Evolutionary conservation across 2,329 filamentous ascomycete species (phyloP), one percentile per base, ranked within the genome.

Genomic region (Fusarium keratoplasticum): DNA sequence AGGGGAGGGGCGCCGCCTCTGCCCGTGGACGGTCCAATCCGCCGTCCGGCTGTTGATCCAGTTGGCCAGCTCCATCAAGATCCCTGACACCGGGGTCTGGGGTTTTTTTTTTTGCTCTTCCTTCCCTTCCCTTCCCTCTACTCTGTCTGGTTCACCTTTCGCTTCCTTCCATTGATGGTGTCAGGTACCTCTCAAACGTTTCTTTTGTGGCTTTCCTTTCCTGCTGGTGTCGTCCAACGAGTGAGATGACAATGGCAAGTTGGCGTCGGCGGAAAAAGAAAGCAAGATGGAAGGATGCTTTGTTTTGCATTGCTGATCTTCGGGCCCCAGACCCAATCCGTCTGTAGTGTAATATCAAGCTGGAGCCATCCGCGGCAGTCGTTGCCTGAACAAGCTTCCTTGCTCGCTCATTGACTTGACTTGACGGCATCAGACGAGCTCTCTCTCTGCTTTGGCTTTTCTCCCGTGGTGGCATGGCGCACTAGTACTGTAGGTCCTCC

Each of bases 11-110:
- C 63, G 71, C 42, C 64, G 52, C 33, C 31, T 64, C 55, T 73
- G 66, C 65, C 73, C 64, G 64, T 70, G 62, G 64, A 69, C 73
- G 70, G 83, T 80, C 81, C 82, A 83, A 84, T 81, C 80, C 76
- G 80, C 72, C 74, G 69, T 78, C 83, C 80, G 84, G 79, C 80
- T 83, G 76, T 70, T 79, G 75, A 83, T 86, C 84, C 84, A 83
- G 84, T 85, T 86, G 85, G 85, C 79, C 82, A 82, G 81, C 67
- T 80, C 79, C 71, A 69, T 69, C 72, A 68, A 62, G 66, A 78
- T 76, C 77, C 79, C 72, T 77, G 75, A 61, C 67, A 54, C 67
- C 66, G 64, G 57, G 67, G 47, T 52, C 47, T 31, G 18, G 55
- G 6, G 36, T 35, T 35, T 57, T 22, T 57, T 18, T 10, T 7